Evolutionary conservation across 1,284 basidiomycete species (phyloP).

Genomic region (Marasmius fiardii): DNA sequence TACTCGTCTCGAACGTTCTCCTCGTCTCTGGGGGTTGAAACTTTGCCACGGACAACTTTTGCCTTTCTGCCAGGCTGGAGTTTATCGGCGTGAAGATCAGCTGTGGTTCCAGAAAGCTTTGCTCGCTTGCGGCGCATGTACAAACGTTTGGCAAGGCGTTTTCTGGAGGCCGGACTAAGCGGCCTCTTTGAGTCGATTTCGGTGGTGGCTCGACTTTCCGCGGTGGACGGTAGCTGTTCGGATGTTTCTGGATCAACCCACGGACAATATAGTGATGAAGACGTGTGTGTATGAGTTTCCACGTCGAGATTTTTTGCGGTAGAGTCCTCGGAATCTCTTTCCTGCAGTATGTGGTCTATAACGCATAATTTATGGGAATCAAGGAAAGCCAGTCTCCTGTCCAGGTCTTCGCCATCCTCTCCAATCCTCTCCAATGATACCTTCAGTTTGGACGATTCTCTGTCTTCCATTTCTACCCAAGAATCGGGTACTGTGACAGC

Average conservation of each 20-base stretch:
- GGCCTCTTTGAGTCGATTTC: slow-evolving; percentile 17
- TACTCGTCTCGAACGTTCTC: too few relatives aligned
- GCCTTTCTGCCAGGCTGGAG: slow-evolving; percentile 47
- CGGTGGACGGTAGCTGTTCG: background rate
- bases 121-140: slow-evolving; percentile 74
- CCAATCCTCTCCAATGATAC: slow-evolving; percentile 28
- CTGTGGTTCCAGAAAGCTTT: slow-evolving; percentile 32
- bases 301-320: background rate
- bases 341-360: slow-evolving; percentile 7
- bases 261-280: background rate
- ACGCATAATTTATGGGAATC: slow-evolving; percentile 9
- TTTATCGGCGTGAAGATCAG: slow-evolving; percentile 27
- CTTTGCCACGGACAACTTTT: slow-evolving; percentile 14
- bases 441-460: slow-evolving; percentile 38
- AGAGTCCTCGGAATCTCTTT: background rate
- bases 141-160: slow-evolving; percentile 57
- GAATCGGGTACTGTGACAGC: slow-evolving; percentile 58
- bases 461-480: slow-evolving; percentile 63
- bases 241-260: slow-evolving; percentile 2
- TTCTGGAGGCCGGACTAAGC: slow-evolving; percentile 52
- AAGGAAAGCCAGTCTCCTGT: slow-evolving; percentile 3
- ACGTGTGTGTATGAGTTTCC: background rate
- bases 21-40: slow-evolving; percentile 5
- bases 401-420: slow-evolving; percentile 16
- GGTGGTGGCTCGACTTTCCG: background rate